Evolutionary conservation across 768 basidiomycete species (phyloP).

Genomic region (Psilocybe sp.): DNA sequence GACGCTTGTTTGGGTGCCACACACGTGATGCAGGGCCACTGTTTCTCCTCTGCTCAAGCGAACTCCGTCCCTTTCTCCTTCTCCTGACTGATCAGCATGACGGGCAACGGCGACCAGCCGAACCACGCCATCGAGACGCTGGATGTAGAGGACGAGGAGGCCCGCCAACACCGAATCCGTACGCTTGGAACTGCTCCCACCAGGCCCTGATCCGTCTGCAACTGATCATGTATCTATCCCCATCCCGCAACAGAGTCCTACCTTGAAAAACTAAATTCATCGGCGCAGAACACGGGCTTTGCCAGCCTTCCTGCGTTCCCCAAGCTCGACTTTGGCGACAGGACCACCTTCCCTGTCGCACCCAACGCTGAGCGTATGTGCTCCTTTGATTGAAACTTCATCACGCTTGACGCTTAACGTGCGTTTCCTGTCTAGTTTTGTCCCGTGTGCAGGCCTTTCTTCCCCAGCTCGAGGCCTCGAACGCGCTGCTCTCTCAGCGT

Average conservation of each 20-base stretch:
- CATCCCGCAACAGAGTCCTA: slow-evolving; percentile 29
- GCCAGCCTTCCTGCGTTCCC: slow-evolving; percentile 14
- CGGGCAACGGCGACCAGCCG: slow-evolving; percentile 15
- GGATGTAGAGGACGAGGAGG: slow-evolving; percentile 48
- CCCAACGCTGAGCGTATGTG: slow-evolving; percentile 51
- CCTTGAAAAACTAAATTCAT: slow-evolving; percentile 37
- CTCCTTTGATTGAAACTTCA: neutral
- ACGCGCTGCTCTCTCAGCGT: slow-evolving; percentile 47
- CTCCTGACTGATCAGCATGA: slow-evolving; percentile 1
- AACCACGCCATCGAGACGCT: slow-evolving; percentile 24
- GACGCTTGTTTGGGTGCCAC: slow-evolving; percentile 12
- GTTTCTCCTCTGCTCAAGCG: neutral
- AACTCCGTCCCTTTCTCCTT: neutral
- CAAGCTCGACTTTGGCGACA: slow-evolving; percentile 36
- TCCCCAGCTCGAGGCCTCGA: slow-evolving; percentile 64
- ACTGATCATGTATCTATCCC: slow-evolving; percentile 3
- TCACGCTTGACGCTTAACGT: neutral
- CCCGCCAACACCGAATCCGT: slow-evolving; percentile 41
- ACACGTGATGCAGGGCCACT: slow-evolving; percentile 17
- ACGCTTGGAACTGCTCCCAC: slow-evolving; percentile 13
- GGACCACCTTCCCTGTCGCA: slow-evolving; percentile 31
- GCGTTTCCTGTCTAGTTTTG: slow-evolving; percentile 45
- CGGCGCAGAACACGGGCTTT: slow-evolving; percentile 17
- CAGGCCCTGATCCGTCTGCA: slow-evolving; percentile 3
- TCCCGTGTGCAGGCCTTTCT: slow-evolving; percentile 66